Percentiles rank a stretch among this genome's conserved stretches.
phyloP scores from a whole-genome alignment of 1,284 basidiomycete species.

The Jaminaea rosea region DNA sequence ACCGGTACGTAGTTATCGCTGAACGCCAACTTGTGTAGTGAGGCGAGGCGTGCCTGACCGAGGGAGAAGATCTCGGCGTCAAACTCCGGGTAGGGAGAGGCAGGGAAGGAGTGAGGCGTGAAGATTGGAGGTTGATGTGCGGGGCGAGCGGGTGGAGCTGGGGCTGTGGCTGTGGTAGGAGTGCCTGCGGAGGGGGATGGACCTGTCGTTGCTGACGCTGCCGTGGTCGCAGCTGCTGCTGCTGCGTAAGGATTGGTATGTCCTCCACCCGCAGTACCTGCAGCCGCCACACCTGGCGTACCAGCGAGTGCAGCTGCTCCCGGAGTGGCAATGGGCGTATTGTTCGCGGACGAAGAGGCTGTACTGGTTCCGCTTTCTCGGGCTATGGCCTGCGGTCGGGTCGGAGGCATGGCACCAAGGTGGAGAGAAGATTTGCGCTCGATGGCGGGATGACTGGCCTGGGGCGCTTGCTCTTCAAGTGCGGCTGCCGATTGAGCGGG shows the following conservation, averaged over 20 bases:
- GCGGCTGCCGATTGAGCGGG: too few relatives aligned
- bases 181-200: too few relatives aligned
- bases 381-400: background rate
- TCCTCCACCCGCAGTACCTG: background rate
- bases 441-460: background rate
- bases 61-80: background rate
- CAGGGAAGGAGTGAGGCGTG: background rate
- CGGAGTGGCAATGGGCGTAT: background rate
- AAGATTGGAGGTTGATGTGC: background rate
- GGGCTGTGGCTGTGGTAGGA: background rate
- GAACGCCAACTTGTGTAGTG: too few relatives aligned
- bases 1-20: too few relatives aligned
- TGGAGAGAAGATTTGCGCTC: background rate
- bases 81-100: background rate
- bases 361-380: too few relatives aligned
- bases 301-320: background rate
- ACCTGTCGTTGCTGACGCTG: too few relatives aligned
- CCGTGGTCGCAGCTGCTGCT: background rate
- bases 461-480: background rate
- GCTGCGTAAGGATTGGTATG: background rate
- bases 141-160: background rate
- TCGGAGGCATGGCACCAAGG: background rate
- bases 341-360: background rate
- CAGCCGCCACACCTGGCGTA: background rate
- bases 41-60: too few relatives aligned